Percentiles rank a stretch among this genome's conserved stretches.
These are phyloP conservation scores for Dactylonectria macrodidyma DNA, from an alignment of 2,329 filamentous ascomycete genomes.

Conservation along the genomic window DNA sequence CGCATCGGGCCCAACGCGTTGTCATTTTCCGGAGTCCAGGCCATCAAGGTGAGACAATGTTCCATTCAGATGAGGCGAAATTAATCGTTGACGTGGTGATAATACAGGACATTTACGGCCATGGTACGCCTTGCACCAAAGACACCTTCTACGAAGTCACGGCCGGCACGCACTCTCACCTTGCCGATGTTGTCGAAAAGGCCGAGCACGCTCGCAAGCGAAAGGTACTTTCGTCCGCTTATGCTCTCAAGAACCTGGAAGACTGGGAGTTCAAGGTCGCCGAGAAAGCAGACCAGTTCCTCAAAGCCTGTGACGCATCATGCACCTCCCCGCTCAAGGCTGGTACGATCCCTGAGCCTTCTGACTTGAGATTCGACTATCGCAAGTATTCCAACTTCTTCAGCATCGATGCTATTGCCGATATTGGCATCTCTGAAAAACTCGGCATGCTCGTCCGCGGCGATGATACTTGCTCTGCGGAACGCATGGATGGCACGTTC, in stretches of 20 bases:
- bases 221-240: constrained; percentile 64
- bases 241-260: constrained; percentile 68
- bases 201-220: constrained; percentile 66
- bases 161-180: constrained; percentile 64
- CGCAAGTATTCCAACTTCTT: constrained; percentile 68
- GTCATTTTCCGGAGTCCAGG: constrained; percentile 40
- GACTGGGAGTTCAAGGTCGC: constrained; percentile 69
- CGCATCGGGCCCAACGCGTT: constrained; percentile 48
- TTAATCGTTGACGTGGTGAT: too few relatives aligned
- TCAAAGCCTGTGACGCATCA: constrained; percentile 60
- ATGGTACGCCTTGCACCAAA: constrained; percentile 65
- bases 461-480: constrained; percentile 59
- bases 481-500: constrained; percentile 61
- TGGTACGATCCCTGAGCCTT: constrained; percentile 43
- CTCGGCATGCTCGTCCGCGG: constrained; percentile 67
- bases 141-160: constrained; percentile 61
- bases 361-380: constrained; percentile 66
- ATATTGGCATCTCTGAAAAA: constrained; percentile 67
- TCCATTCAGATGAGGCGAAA: too few relatives aligned
- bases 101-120: constrained; percentile 55
- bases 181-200: constrained; percentile 67
- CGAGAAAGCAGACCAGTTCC: constrained; percentile 63
- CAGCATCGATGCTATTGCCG: constrained; percentile 69
- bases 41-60: constrained; percentile 35
- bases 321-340: constrained; percentile 56